A percentile compares a stretch with the other conserved stretches of the same genome.
phyloP scores from a whole-genome alignment of 2,329 filamentous ascomycete genomes.

The Hypoxylon sp. region DNA sequence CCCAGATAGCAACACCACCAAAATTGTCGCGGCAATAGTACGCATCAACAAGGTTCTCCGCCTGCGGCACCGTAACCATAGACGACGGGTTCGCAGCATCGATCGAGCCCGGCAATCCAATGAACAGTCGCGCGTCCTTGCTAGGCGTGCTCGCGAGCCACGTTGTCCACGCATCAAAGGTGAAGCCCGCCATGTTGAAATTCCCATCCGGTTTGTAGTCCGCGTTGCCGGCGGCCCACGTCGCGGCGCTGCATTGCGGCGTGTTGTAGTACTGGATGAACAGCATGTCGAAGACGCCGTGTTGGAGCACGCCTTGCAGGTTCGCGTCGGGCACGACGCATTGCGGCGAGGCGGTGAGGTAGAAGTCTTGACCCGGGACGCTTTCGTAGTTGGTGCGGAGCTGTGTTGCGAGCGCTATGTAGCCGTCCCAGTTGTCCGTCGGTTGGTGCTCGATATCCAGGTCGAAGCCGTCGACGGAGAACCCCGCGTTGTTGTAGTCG shows the following conservation, averaged over 20 bases:
- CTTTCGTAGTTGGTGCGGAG: slow-evolving; percentile 49
- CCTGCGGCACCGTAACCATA: slow-evolving; percentile 56
- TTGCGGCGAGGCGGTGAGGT: slow-evolving; percentile 63
- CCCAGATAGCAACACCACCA: slow-evolving; percentile 65
- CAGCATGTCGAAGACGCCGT: slow-evolving; percentile 57
- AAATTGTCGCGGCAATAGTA: slow-evolving; percentile 59
- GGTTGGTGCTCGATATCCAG: slow-evolving; percentile 55
- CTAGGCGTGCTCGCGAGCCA: slow-evolving; percentile 56
- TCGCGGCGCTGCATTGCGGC: slow-evolving; percentile 54
- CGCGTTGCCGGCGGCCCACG: slow-evolving; percentile 53
- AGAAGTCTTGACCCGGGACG: slow-evolving; percentile 43
- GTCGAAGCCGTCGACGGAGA: slow-evolving; percentile 54
- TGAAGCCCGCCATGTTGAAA: slow-evolving; percentile 55
- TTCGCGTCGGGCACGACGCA: slow-evolving; percentile 61
- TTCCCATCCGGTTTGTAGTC: slow-evolving; percentile 49
- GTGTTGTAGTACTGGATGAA: slow-evolving; percentile 69
- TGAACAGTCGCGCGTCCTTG: slow-evolving; percentile 60
- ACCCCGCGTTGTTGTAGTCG: slow-evolving; percentile 48
- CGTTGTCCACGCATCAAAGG: slow-evolving; percentile 61
- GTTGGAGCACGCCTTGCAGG: slow-evolving; percentile 45
- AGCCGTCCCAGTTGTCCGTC: slow-evolving; percentile 52
- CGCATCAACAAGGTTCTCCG: slow-evolving; percentile 58
- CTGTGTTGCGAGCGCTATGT: slow-evolving; percentile 50
- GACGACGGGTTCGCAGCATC: slow-evolving; percentile 52
- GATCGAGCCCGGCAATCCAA: slow-evolving; percentile 59